Evolutionary conservation across 345 rosid genomes (phyloP), one percentile per base, ranked within the genome.

Genomic region (Syzygium oleosum): DNA sequence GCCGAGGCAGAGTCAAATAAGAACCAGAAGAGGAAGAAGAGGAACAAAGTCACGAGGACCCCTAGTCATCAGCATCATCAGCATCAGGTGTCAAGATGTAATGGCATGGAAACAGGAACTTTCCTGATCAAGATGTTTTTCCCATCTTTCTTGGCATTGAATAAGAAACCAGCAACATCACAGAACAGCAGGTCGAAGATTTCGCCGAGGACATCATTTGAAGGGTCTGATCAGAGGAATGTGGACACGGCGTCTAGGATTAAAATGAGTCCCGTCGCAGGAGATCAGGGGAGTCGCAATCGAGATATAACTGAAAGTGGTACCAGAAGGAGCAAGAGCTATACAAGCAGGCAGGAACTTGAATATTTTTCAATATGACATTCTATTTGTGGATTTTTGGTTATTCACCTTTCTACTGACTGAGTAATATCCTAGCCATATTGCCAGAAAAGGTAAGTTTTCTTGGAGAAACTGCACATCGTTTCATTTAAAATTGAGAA

Each of bases 41-140:
- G 61, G 68, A 88, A 59, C 86, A 86, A 84, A 34, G 85, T 38
- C 58, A 16, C 38, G 12, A 85, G 61, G n/a, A 34, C 52, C 27
- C 53, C 55, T 27, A 51, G 19, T 27, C 38, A 12, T 6, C 86
- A 84, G 61, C 23, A n/a, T n/a, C n/a, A n/a, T n/a, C n/a, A n/a
- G n/a, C n/a, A 88, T 38, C 85, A 87, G 54, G 49, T 93, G 43
- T 77, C 90, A 19, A 93, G 91, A 87, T 88, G 25, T 51, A 41
- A 61, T 61, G 90, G 94, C 29, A 89, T 93, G 93, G 94, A 90
- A 3, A 90, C 88, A 61, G 93, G 91, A 61, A 73, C 59, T 61
- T 91, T 91, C 92, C 84, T 91, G 56, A 91, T 95, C 90, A 95
- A 92, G 90, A 89, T 90, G 90, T 91, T 92, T 77, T 73, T 91